These are phyloP conservation scores for Udeniomyces megalosporus DNA, from an alignment of 768 basidiomycete genomes.

Conservation along the genomic window DNA sequence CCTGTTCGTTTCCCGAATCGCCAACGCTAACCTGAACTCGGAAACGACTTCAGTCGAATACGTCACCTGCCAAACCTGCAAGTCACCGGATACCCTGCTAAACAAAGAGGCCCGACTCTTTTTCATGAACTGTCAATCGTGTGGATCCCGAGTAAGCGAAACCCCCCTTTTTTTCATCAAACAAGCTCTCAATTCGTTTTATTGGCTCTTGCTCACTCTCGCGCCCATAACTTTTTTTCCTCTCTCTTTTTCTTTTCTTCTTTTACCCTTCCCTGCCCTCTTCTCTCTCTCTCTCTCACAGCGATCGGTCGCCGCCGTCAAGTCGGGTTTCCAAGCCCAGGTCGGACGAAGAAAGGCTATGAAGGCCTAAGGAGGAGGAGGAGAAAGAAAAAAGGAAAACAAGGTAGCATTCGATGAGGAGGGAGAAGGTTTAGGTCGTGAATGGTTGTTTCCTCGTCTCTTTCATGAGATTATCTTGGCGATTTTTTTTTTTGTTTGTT, in stretches of 20 bases:
- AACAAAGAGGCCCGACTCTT: slow-evolving; percentile 98
- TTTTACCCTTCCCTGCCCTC: background rate
- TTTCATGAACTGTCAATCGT: slow-evolving; percentile 43
- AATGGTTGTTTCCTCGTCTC: too few relatives aligned
- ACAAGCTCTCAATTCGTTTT: background rate
- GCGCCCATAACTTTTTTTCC: background rate
- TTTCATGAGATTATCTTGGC: too few relatives aligned
- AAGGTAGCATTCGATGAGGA: background rate
- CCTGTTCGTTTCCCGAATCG: background rate
- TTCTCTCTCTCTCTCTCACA: slow-evolving; percentile 33
- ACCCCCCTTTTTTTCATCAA: background rate
- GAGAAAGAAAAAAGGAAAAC: background rate
- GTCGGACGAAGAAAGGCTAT: slow-evolving; percentile 22
- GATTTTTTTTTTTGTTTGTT: too few relatives aligned
- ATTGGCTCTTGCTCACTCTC: too few relatives aligned
- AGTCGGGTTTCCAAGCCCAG: slow-evolving; percentile 96
- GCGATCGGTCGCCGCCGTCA: slow-evolving; percentile 88
- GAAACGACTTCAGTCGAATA: slow-evolving; percentile 62
- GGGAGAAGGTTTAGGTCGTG: too few relatives aligned
- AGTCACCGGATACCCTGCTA: slow-evolving; percentile 90
- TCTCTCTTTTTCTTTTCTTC: background rate
- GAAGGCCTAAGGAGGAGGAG: background rate
- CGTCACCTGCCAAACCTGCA: slow-evolving; percentile 98
- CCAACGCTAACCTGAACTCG: background rate
- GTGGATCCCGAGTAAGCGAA: slow-evolving; percentile 24